Percentiles rank a stretch among this genome's conserved stretches.
Conservation (phyloP, 768 basidiomycete species). For the Sarcodon aspratus region DNA sequence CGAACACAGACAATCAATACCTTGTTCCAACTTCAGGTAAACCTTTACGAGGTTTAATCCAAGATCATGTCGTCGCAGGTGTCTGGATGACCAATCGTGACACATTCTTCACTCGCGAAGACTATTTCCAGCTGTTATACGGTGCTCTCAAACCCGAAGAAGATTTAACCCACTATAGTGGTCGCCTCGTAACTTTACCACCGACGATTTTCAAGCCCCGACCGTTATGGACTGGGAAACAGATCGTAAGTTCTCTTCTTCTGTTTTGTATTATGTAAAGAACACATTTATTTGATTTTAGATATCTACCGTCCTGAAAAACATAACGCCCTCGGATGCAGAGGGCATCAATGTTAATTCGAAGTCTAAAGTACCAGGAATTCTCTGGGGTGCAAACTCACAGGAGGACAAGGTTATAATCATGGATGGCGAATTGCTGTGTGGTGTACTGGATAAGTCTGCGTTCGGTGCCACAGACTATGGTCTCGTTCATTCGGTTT, state of each 20-base stretch:
- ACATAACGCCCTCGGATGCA: conserved; percentile 74
- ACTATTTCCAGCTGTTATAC: conserved; percentile 93
- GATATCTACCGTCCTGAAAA: conserved; percentile 91
- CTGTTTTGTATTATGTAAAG: neutral
- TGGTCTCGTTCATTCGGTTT: conserved; percentile 93
- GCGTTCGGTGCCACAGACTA: conserved; percentile 95
- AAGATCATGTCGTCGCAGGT: conserved; percentile 97
- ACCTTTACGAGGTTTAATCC: conserved; percentile 93
- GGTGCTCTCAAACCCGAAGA: conserved; percentile 89
- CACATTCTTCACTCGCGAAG: conserved; percentile 88
- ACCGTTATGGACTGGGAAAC: conserved; percentile 96
- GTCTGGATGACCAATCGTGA: conserved; percentile 99
- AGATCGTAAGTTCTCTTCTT: conserved; percentile 51
- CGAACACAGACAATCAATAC: conserved; percentile 98
- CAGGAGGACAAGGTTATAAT: conserved; percentile 80
- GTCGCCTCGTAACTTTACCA: conserved; percentile 70
- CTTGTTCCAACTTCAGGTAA: conserved; percentile 98
- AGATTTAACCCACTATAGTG: conserved; percentile 39
- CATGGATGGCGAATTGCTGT: conserved; percentile 86
- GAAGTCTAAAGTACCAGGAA: conserved; percentile 82
- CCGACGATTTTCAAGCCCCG: conserved; percentile 88
- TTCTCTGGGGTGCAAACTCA: conserved; percentile 74
- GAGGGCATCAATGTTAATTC: conserved; percentile 78
- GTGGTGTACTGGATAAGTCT: conserved; percentile 93
- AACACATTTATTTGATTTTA: conserved; percentile 18